Base-by-base conservation (phyloP, 352 stramenopile species). In the Pythium myriotylum region DNA sequence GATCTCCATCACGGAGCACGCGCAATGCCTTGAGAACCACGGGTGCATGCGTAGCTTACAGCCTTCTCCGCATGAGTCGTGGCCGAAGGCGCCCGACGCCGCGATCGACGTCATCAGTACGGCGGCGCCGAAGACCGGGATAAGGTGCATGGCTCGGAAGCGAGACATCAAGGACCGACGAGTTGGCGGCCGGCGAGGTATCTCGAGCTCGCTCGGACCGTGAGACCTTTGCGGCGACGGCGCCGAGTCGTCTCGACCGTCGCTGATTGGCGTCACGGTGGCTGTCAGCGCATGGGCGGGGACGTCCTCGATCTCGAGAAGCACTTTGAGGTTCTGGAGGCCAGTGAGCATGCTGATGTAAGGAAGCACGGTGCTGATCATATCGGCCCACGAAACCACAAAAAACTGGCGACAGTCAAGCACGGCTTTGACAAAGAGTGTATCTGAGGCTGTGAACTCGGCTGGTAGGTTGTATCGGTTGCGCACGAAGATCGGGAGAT, bases 1-100 rank as follows among this genome's bases (percentile, higher is more conserved):
- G 32, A 81, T 75, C 37, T 85, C 71, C 41, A 79, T 51, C 5
- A 85, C 73, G 1, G 73, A 80, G 48, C 76, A 85, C 12, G 68
- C 68, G 40, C 73, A 81, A 9, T 73, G 37, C 2, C 45, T 67
- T 0, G 60, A 59, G 50, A 85, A 80, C 76, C 71, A 85, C 17
- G 76, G 73, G 16, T 66, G 64, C 68, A 80, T 81, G 3, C 60
- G 74, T 27, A 83, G 60, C 14, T 79, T 73, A 41, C 74, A 83
- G 0, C 70, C 74, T 10, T 24, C 22, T 5, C 56, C 57, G 32
- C 74, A 83, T 1, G 40, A 33, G 19, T 59, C 41, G n/a, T 52
- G 19, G 37, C 72, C 62, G 52, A 74, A 70, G 17, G 68, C 39
- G 8, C 68, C 62, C 17, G 71, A 78, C 4, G 74, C 59, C 12